phyloP scores from a whole-genome alignment of 129 eudicot species.

The Flaveria linearis region DNA sequence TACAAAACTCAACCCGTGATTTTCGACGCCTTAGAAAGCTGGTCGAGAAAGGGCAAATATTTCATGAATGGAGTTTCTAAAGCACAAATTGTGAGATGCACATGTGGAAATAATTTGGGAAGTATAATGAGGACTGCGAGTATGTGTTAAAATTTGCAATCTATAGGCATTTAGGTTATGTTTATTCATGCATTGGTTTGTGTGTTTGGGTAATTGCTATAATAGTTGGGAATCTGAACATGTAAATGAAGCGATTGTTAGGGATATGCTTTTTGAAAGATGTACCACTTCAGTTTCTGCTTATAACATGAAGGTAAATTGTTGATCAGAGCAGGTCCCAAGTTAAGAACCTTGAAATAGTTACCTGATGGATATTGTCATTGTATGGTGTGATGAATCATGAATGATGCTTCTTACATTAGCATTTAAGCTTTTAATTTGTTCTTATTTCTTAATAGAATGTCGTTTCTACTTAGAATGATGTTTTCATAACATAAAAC shows the following conservation, averaged over 20 bases:
- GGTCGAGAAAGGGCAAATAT: too few relatives aligned
- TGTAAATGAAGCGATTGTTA: background rate
- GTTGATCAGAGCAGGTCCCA: background rate
- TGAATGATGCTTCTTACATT: background rate
- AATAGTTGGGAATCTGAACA: background rate
- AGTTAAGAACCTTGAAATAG: slow-evolving; percentile 7
- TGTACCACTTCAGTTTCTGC: slow-evolving; percentile 4
- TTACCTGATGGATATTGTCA: background rate
- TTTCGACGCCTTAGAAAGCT: too few relatives aligned
- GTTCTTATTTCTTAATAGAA: background rate
- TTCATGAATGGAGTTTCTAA: background rate
- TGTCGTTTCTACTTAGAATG: slow-evolving; percentile 5
- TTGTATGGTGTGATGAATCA: background rate
- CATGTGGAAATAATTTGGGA: background rate
- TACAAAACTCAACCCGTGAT: too few relatives aligned
- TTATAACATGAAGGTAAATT: background rate
- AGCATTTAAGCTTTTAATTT: background rate
- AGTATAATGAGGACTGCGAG: background rate
- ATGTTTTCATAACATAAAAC: background rate
- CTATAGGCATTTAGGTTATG: slow-evolving; percentile 4
- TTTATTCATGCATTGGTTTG: slow-evolving; percentile 7
- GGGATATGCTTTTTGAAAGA: background rate
- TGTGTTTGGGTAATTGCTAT: background rate
- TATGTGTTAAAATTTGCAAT: background rate
- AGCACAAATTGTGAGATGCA: background rate